These are phyloP conservation scores for Aspergillus pseudoviridinutans DNA, from an alignment of 2,329 filamentous ascomycete genomes.

Conservation along the genomic window DNA sequence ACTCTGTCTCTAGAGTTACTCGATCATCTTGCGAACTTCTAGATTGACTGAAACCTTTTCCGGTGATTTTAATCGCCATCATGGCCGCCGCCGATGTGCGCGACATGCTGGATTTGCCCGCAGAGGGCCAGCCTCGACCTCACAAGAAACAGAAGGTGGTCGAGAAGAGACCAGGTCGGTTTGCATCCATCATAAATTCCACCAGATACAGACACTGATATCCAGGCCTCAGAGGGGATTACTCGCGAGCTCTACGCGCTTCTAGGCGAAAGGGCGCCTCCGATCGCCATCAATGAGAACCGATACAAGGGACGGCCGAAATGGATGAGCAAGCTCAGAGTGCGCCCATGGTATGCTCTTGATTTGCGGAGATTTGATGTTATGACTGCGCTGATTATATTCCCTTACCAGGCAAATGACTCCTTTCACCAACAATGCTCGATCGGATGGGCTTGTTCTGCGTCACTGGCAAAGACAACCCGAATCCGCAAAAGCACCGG, in stretches of 20 bases:
- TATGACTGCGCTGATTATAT: slow-evolving; percentile 39
- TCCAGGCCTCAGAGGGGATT: slow-evolving; percentile 42
- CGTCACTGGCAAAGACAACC: slow-evolving; percentile 75
- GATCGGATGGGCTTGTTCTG: slow-evolving; percentile 66
- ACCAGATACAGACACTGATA: not conserved
- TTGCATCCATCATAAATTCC: too few species aligned
- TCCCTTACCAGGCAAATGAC: slow-evolving; percentile 61
- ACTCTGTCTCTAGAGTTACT: not conserved
- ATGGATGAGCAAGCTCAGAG: slow-evolving; percentile 43
- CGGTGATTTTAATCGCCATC: slow-evolving; percentile 21
- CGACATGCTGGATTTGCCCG: slow-evolving; percentile 79
- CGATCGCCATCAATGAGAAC: slow-evolving; percentile 50
- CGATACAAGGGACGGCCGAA: slow-evolving; percentile 50
- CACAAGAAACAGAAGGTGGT: slow-evolving; percentile 71
- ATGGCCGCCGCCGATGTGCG: slow-evolving; percentile 79
- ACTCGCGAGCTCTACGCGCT: slow-evolving; percentile 49
- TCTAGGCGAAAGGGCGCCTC: slow-evolving; percentile 49
- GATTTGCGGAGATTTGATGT: slow-evolving; percentile 37
- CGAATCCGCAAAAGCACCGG: slow-evolving; percentile 38
- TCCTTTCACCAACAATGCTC: slow-evolving; percentile 73
- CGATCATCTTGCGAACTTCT: not conserved
- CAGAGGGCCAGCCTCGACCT: slow-evolving; percentile 56
- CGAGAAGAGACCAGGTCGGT: slow-evolving; percentile 54
- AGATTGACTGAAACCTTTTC: not conserved
- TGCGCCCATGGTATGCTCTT: slow-evolving; percentile 42